Evolutionary conservation across 257 asterid genomes (phyloP), one percentile per base, ranked within the genome.

Genomic region (Solanum piurae): DNA sequence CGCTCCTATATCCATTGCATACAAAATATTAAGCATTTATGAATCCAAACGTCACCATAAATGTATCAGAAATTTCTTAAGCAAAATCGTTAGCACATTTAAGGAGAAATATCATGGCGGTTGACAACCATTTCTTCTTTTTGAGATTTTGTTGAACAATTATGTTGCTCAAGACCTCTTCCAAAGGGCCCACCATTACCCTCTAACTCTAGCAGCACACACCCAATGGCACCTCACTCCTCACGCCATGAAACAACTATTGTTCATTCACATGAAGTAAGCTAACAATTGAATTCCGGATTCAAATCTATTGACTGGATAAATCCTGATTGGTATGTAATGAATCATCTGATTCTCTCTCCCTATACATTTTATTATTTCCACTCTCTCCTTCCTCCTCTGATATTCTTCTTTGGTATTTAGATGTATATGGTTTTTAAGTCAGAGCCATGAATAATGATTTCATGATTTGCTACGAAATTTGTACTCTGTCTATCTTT

Each of bases 1-100:
- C 20, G 99, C 98, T 87, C 98, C 98, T 95, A 55, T 80, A 80
- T 29, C 14, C 84, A 42, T 44, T 79, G 64, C 49, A 55, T 79
- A 79, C 64, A 27, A 79, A 79, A 79, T 21, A 79, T 7, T 44
- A 79, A 44, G 84, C 38, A 42, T 27, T 44, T 25, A 79, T 44
- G 84, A 80, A 52, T 27, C 27, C 49, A 44, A 80, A 46, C 1
- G 29, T 29, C 9, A 79, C 23, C 25, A 44, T 27, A 29, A 14
- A 46, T 27, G 40, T 16, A 46, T 46, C 85, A 44, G 9, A 44
- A 79, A 25, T 2, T 27, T 79, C 20, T 7, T 27, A 16, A 79
- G 84, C 64, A 25, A 13, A 62, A 9, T 16, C 18, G 36, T 40
- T 7, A 76, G 62, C 62, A 29, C 66, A 46, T 44, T 29, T 16